These are phyloP conservation scores for Talaromyces ruber DNA, from an alignment of 495 filamentous ascomycete species.

Conservation along the genomic window DNA sequence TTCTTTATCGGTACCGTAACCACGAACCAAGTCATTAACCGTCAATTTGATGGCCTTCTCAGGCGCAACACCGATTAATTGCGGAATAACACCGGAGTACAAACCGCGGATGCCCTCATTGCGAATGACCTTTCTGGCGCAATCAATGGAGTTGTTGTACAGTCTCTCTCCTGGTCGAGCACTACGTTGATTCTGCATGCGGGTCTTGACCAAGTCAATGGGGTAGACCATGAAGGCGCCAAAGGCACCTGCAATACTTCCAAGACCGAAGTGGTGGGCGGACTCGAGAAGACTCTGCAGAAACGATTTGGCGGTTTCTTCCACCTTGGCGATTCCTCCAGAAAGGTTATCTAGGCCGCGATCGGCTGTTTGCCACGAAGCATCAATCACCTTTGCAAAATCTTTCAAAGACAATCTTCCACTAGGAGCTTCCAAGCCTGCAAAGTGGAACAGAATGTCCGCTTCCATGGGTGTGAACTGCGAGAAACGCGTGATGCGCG, in stretches of 20 bases:
- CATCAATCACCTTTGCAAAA: conserved; percentile 90
- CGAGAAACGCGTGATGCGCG: conserved; percentile 81
- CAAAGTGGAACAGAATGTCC: conserved; percentile 97
- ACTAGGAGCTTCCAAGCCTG: conserved; percentile 79
- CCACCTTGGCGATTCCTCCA: conserved; percentile 29
- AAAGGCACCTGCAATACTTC: conserved; percentile 87
- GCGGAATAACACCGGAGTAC: conserved; percentile 90
- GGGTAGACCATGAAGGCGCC: conserved; percentile 99
- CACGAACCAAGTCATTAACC: conserved; percentile 87
- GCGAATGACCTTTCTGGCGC: conserved; percentile 79
- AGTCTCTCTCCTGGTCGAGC: conserved; percentile 72
- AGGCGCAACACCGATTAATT: conserved; percentile 92
- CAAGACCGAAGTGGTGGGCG: conserved; percentile 80
- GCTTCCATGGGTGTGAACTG: conserved; percentile 98
- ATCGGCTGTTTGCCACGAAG: conserved; percentile 64
- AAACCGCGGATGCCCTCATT: conserved; percentile 87
- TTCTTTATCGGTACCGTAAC: conserved; percentile 65
- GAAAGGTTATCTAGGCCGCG: conserved; percentile 28
- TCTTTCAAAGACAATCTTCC: conserved; percentile 75
- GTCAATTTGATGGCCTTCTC: conserved; percentile 99
- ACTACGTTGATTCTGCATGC: conserved; percentile 94
- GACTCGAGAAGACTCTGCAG: conserved; percentile 64
- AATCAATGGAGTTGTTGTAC: conserved; percentile 96
- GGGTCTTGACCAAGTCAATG: conserved; percentile 96
- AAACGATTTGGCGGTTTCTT: conserved; percentile 44